phyloP scores from a whole-genome alignment of 371 early-diverging fungal genomes.

The Capillidium heterosporum region DNA sequence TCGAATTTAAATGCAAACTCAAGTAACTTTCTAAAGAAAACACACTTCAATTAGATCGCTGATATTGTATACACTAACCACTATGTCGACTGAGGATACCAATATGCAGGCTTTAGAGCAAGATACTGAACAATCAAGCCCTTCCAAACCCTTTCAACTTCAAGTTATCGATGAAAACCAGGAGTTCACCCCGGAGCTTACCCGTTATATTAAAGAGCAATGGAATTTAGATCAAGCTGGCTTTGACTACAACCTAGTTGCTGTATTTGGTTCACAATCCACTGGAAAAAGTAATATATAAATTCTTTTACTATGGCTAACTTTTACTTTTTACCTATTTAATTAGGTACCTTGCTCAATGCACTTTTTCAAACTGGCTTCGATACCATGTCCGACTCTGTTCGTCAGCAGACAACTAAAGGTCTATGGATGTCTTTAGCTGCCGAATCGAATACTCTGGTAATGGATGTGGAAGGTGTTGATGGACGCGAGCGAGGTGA shows the following conservation, averaged over 20 bases:
- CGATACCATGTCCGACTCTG: constrained; percentile 78
- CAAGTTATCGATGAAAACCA: constrained; percentile 7
- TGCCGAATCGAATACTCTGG: constrained; percentile 59
- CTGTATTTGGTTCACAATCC: constrained; percentile 96
- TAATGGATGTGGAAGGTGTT: constrained; percentile 97
- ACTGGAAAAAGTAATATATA: constrained; percentile 97
- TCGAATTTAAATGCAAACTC: no score
- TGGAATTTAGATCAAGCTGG: constrained; percentile 78
- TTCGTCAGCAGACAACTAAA: constrained; percentile 84
- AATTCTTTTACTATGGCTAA: constrained; percentile 9
- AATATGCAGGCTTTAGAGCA: no score
- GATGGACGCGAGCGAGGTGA: constrained; percentile 97
- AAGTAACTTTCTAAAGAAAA: no score
- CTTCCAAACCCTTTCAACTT: neutral
- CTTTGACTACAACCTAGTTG: constrained; percentile 88
- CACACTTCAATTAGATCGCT: no score
- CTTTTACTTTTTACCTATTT: neutral
- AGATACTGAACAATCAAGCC: no score
- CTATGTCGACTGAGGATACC: no score
- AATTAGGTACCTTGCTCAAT: constrained; percentile 81
- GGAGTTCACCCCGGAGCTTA: constrained; percentile 31
- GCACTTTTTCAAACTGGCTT: constrained; percentile 83
- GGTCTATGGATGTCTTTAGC: constrained; percentile 91
- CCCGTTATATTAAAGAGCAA: constrained; percentile 45
- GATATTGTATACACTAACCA: no score